phyloP scores from a whole-genome alignment of 1,139 yeast species.

The Taiozyma sp. region DNA sequence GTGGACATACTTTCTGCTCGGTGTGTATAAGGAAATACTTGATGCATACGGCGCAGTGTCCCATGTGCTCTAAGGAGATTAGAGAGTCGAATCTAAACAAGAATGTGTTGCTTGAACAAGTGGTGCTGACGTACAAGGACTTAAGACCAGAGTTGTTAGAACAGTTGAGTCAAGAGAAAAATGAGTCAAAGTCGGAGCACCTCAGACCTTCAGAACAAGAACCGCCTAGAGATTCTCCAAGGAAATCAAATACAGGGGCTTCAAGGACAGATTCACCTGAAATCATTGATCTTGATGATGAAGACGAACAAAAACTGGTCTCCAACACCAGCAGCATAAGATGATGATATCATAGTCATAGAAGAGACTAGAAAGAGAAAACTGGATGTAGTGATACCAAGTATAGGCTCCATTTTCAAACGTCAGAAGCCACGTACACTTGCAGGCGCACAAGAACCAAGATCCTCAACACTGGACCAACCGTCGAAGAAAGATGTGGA shows the following conservation, averaged over 20 bases:
- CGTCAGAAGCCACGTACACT: slow-evolving; percentile 1
- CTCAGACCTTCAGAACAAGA: neutral
- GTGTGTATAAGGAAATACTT: slow-evolving; percentile 76
- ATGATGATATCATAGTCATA: slow-evolving; percentile 27
- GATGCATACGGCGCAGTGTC: slow-evolving; percentile 58
- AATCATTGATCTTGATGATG: slow-evolving; percentile 8
- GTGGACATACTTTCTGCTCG: slow-evolving; percentile 91
- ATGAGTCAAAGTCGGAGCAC: neutral
- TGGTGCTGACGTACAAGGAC: slow-evolving; percentile 48
- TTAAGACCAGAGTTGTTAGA: slow-evolving; percentile 32
- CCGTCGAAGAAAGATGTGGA: slow-evolving; percentile 12
- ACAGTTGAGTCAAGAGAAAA: neutral
- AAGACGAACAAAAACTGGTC: slow-evolving; percentile 4
- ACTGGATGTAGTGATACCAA: slow-evolving; percentile 2
- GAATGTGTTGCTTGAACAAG: slow-evolving; percentile 69
- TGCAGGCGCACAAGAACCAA: slow-evolving; percentile 1
- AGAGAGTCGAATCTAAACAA: slow-evolving; percentile 67
- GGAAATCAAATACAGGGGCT: neutral
- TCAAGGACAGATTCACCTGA: slow-evolving; percentile 2
- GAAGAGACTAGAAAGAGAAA: slow-evolving; percentile 19
- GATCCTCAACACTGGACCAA: slow-evolving; percentile 1
- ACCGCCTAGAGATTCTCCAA: neutral
- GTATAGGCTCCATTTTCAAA: neutral
- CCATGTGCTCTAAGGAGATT: slow-evolving; percentile 69
- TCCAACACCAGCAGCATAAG: slow-evolving; percentile 5